Base-by-base conservation (phyloP, 768 basidiomycete genomes). In the Rhodotorula graminis region DNA sequence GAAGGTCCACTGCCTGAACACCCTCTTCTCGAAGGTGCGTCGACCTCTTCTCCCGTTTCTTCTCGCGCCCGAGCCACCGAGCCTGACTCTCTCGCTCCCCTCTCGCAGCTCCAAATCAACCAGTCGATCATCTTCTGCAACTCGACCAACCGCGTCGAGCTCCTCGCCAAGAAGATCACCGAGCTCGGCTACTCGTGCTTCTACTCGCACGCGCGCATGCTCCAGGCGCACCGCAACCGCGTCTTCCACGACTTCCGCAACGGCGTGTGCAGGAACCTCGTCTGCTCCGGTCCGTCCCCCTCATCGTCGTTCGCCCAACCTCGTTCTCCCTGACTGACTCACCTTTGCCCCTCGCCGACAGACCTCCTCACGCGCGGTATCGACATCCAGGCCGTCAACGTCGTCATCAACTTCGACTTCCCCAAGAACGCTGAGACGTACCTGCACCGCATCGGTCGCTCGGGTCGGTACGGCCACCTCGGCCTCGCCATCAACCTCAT, bases 91-190 rank as follows among this genome's bases (percentile, higher is more conserved):
- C 37, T 37, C 37, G 4, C 37, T 37, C 37, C 9, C 61, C 46
- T 15, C 69, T 50, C 69, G 21, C 80, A 97, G 92, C 88, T 99
- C 63, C 95, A 98, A 94, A 99, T 99, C 85, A 99, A 99, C 84
- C 95, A 99, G 84, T 97, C 95, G 71, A 98, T 99, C 83, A 99
- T 99, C 81, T 99, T 99, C 84, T 99, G 95, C 84, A 99, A 99
- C 85, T 97, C 95, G 76, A 99, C 95, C 79, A 96, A 97, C 85
- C 93, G 95, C 70, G 95, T 99, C 84, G 95, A 99, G 83, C 90
- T 99, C 61, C 87, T 99, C 78, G 95, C 95, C 72, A 97, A 98
- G 85, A 99, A 99, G 84, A 93, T 99, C 78, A 99, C 95, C 21
- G 96, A 99, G 80, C 89, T 97, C 65, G 95, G 95, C 76, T 99